Percentiles rank a stretch among this genome's conserved stretches.
These are phyloP conservation scores for Erythrobasidium yunnanense DNA, from an alignment of 768 basidiomycete species.

Conservation along the genomic window DNA sequence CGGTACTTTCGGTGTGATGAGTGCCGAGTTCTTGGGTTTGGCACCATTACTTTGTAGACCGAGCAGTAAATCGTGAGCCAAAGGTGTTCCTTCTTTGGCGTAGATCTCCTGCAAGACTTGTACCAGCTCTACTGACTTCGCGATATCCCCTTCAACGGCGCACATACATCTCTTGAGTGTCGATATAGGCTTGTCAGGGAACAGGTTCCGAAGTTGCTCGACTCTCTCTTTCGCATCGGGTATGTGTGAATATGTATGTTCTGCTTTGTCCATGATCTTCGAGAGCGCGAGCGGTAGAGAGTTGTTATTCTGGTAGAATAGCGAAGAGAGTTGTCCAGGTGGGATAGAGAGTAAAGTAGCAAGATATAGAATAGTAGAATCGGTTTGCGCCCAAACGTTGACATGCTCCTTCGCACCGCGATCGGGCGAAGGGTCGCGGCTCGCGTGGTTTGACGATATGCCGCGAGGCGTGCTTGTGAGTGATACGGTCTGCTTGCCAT, in stretches of 20 bases:
- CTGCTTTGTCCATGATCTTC: conserved; percentile 18
- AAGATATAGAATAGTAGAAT: conserved; percentile 15
- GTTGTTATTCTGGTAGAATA: conserved; percentile 23
- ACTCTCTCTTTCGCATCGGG: not conserved
- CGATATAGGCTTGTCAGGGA: not conserved
- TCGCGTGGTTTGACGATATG: not conserved
- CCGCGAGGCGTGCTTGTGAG: conserved; percentile 9
- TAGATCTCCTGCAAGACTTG: conserved; percentile 26
- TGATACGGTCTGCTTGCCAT: conserved; percentile 18
- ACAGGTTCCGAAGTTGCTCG: conserved; percentile 1
- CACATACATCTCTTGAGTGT: conserved; percentile 17
- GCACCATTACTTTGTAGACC: not conserved
- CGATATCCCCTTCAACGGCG: conserved; percentile 33
- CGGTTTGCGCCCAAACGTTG: conserved; percentile 17
- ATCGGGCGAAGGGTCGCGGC: not conserved
- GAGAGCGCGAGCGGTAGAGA: conserved; percentile 19
- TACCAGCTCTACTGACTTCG: conserved; percentile 35
- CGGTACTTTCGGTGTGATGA: not conserved
- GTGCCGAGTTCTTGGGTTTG: conserved; percentile 2
- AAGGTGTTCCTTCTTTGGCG: conserved; percentile 3
- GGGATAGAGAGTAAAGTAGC: conserved; percentile 11
- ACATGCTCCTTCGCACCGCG: not conserved
- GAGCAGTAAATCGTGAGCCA: conserved; percentile 26
- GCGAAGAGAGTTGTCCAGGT: conserved; percentile 16
- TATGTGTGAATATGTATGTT: not conserved